Evolutionary conservation across 2,329 filamentous ascomycete species (phyloP), one percentile per base, ranked within the genome.

Genomic region (Coniochaeta hoffmannii): DNA sequence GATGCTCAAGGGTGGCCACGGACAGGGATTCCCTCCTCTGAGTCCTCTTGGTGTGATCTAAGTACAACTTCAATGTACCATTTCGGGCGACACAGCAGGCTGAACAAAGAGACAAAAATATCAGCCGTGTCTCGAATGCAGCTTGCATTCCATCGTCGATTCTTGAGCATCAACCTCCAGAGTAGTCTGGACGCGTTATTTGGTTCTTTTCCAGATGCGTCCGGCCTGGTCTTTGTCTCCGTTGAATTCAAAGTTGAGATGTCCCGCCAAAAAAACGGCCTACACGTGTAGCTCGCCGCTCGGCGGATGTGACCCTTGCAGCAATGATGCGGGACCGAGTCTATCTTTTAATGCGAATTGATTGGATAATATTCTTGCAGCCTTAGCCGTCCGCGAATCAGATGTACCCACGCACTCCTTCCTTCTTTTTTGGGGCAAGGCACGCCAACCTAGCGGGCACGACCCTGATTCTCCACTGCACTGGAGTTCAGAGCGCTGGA

Each of bases 1-100:
- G 31, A 51, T 31, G 49, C 17, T 26, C 49, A 51, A 51, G 49
- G 49, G 49, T 28, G 49, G 49, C 49, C 32, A 51, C 49, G 32
- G 31, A 34, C 41, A 19, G n/a, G 15, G 49, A 28, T 19, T 34
- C 31, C 7, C 7, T 32, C 30, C 4, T 12, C n/a, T 3, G 2
- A 5, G 14, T n/a, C 14, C 22, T 31, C 24, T 44, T 19, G 8
- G 30, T 50, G n/a, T 31, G 14, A 28, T 3, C 12, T 4, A 19
- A 50, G 28, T 34, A 32, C 28, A 31, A 31, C 49, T 28, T 34
- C 26, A 51, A 19, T 22, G n/a, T 17, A 12, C 28, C n/a, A 26
- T 31, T 19, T 31, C 49, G 49, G 44, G 44, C 44, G 14, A n/a
- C 8, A 50, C 44, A 19, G 44, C 12, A 11, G 19, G 28, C 32